Conservation (phyloP, 441 rosid genomes). For the Erodium trifolium region DNA sequence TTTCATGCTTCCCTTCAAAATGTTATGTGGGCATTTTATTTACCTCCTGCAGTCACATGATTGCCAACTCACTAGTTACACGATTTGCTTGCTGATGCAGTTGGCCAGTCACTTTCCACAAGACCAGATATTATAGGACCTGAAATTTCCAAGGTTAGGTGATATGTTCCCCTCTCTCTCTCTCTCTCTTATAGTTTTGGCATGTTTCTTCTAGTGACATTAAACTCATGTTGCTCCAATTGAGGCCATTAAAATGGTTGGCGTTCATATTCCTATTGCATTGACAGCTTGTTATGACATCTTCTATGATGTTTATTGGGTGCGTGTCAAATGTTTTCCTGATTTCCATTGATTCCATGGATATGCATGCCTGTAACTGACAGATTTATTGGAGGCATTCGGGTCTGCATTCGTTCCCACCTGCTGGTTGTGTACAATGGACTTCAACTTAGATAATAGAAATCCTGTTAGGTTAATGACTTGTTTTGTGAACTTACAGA, state of each 20-base stretch:
- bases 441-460: neutral
- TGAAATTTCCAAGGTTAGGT: slow-evolving; percentile 80
- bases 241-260: neutral
- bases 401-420: neutral
- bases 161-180: slow-evolving; percentile 16
- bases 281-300: slow-evolving; percentile 1
- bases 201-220: neutral
- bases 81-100: slow-evolving; percentile 60
- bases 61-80: slow-evolving; percentile 29
- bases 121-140: slow-evolving; percentile 91
- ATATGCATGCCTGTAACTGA: neutral
- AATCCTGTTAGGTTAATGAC: neutral
- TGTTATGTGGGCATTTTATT: slow-evolving; percentile 28
- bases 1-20: slow-evolving; percentile 23
- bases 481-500: neutral
- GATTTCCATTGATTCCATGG: neutral
- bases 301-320: neutral
- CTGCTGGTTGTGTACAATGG: neutral
- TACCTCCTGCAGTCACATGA: slow-evolving; percentile 29
- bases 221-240: slow-evolving; percentile 1
- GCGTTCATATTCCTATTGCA: neutral
- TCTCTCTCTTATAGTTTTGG: neutral
- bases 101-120: slow-evolving; percentile 94
- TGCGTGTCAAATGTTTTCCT: neutral
- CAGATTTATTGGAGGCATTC: neutral